Evolutionary conservation across 1,284 basidiomycete species (phyloP).

Genomic region (Trichosporon sp.): DNA sequence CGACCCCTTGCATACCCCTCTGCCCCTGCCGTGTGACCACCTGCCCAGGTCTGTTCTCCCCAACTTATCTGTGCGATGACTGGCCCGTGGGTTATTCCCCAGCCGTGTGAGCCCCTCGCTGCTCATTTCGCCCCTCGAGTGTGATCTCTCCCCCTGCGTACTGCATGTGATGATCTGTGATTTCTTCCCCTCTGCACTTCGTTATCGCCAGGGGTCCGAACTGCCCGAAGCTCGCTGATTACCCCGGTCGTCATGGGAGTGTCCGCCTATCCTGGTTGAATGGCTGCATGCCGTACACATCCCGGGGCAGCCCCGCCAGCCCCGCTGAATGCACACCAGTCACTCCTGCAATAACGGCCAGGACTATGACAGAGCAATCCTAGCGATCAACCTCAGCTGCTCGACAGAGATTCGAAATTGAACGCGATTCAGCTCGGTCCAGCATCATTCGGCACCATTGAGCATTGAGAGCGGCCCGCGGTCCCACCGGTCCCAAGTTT

Average conservation of each 20-base stretch:
- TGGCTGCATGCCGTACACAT: neutral
- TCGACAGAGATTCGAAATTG: too few relatives aligned
- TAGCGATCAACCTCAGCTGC: too few relatives aligned
- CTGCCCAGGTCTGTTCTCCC: neutral
- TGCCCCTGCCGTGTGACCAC: neutral
- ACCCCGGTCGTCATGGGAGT: neutral
- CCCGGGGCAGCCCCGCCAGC: too few relatives aligned
- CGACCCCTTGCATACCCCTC: neutral
- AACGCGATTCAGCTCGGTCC: too few relatives aligned
- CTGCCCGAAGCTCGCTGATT: neutral
- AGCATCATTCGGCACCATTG: neutral
- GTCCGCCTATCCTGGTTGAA: neutral
- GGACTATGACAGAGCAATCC: too few relatives aligned
- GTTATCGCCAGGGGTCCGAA: neutral
- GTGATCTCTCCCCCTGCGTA: neutral
- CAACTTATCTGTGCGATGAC: neutral
- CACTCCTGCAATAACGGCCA: neutral
- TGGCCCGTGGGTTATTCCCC: neutral
- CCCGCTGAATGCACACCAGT: too few relatives aligned
- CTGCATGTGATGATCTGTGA: neutral
- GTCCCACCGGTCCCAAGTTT: neutral
- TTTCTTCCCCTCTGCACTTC: neutral
- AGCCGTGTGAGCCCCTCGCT: neutral
- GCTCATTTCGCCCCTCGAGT: conserved; percentile 9
- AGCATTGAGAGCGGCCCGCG: neutral